Evolutionary conservation across 768 basidiomycete species (phyloP), one percentile per base, ranked within the genome.

Genomic region (Lactifluus echinatus): DNA sequence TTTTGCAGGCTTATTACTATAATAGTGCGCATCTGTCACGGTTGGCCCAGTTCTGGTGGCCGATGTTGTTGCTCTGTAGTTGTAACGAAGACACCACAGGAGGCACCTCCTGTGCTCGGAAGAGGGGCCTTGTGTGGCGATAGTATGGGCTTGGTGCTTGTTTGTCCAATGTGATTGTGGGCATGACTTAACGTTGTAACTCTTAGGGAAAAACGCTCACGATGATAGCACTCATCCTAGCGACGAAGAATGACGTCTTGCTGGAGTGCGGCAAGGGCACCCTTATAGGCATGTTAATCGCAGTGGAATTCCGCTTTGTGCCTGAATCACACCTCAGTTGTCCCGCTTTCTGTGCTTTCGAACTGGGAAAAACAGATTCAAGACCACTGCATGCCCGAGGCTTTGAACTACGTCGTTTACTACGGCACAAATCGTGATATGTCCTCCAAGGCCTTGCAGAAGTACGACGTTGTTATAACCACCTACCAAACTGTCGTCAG

Each of bases 41-140:
- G 31, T 26, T 51, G 40, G 8, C 24, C n/a, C 29, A 34, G n/a
- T 24, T n/a, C 12, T 15, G 7, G 12, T 34, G 34, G 42, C 52
- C n/a, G 39, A 47, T 26, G 26, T 51, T 39, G 23, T 53, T 46
- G 34, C 57, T 7, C 66, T 14, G 17, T 58, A 87, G 84, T 94
- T 55, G 91, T 87, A 0, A 93, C 93, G 0, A 86, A 85, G 63
- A 85, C 82, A 12, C 89, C 87, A 19, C 89, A 89, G 67, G 74
- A 79, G 52, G 71, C 72, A 0, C 66, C 75, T 1, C 92, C 92
- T 2, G 62, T 63, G 0, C 79, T 94, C 21, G 91, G 91, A 10
- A 75, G 84, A 64, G 93, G 93, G n/a, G 93, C 89, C 2, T 73
- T 95, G 49, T 83, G 88, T 55, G 93, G 87, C 0, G 93, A 95